A percentile compares a stretch with the other conserved stretches of the same genome.
phyloP scores from a whole-genome alignment of 768 basidiomycete genomes.

The Termitomyces sp. region DNA sequence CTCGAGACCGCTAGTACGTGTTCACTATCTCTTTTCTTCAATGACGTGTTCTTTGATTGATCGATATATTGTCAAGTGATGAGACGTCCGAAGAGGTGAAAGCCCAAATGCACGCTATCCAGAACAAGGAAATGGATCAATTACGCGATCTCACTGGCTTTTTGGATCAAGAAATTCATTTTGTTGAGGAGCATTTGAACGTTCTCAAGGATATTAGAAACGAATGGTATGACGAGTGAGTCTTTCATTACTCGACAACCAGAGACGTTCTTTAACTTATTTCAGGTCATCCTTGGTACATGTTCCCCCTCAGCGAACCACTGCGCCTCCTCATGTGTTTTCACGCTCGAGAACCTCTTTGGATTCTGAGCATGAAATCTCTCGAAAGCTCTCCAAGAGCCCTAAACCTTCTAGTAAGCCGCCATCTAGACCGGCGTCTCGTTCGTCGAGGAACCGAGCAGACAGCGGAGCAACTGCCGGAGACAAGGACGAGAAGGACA shows the following conservation, averaged over 20 bases:
- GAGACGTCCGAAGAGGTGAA: slow-evolving; percentile 84
- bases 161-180: slow-evolving; percentile 72
- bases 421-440: slow-evolving; percentile 52
- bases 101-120: slow-evolving; percentile 74
- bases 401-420: slow-evolving; percentile 41
- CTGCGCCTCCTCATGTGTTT: slow-evolving; percentile 13
- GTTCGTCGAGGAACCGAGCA: slow-evolving; percentile 62
- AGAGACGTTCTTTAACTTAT: neutral
- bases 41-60: neutral
- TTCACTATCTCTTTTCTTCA: neutral
- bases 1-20: slow-evolving; percentile 72
- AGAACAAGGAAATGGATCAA: slow-evolving; percentile 74
- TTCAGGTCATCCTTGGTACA: slow-evolving; percentile 8
- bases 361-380: slow-evolving; percentile 33
- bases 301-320: slow-evolving; percentile 10
- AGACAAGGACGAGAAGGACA: slow-evolving; percentile 33
- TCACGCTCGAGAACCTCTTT: slow-evolving; percentile 12
- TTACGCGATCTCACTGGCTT: slow-evolving; percentile 67
- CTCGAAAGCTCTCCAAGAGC: slow-evolving; percentile 29
- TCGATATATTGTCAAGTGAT: slow-evolving; percentile 48
- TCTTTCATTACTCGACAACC: neutral
- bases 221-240: slow-evolving; percentile 64
- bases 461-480: slow-evolving; percentile 47
- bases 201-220: slow-evolving; percentile 66
- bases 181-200: slow-evolving; percentile 69